Evolutionary conservation across 306 rosid genomes (phyloP).

Genomic region (Ceratonia siliqua): DNA sequence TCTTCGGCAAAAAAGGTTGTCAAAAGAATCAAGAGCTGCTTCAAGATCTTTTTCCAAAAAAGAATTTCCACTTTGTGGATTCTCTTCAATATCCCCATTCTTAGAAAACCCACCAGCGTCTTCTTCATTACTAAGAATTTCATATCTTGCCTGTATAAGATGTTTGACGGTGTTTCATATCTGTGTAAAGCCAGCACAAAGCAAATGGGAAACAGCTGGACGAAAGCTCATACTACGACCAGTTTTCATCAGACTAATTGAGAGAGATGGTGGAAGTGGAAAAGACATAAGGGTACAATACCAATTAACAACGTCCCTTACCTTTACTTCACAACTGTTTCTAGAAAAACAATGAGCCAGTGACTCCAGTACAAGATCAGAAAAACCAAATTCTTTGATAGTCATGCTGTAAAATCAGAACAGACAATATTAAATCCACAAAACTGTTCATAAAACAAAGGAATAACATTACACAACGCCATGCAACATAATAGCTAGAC

Average conservation of each 20-base stretch:
- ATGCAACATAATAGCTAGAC: not conserved
- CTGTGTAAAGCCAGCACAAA: constrained; percentile 97
- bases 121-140: constrained; percentile 62
- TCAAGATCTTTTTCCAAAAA: constrained; percentile 91
- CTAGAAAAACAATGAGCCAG: constrained; percentile 80
- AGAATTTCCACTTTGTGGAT: constrained; percentile 57
- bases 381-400: constrained; percentile 67
- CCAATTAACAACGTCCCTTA: constrained; percentile 29
- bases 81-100: constrained; percentile 56
- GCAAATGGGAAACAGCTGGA: constrained; percentile 93
- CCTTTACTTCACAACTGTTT: constrained; percentile 77
- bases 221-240: constrained; percentile 79
- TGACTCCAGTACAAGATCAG: constrained; percentile 71
- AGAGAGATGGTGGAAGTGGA: constrained; percentile 34
- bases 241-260: constrained; percentile 51
- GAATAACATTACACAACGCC: not conserved
- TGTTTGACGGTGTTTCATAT: constrained; percentile 92
- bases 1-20: constrained; percentile 92
- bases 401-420: constrained; percentile 71
- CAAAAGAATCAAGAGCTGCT: constrained; percentile 95
- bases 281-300: constrained; percentile 5
- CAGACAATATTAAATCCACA: constrained; percentile 28
- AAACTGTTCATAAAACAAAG: constrained; percentile 26
- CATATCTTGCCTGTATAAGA: constrained; percentile 98
- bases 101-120: constrained; percentile 52